Percentiles rank a stretch among this genome's conserved stretches.
These are phyloP conservation scores for Xeromyces bisporus DNA, from an alignment of 495 filamentous ascomycete genomes.

Conservation along the genomic window DNA sequence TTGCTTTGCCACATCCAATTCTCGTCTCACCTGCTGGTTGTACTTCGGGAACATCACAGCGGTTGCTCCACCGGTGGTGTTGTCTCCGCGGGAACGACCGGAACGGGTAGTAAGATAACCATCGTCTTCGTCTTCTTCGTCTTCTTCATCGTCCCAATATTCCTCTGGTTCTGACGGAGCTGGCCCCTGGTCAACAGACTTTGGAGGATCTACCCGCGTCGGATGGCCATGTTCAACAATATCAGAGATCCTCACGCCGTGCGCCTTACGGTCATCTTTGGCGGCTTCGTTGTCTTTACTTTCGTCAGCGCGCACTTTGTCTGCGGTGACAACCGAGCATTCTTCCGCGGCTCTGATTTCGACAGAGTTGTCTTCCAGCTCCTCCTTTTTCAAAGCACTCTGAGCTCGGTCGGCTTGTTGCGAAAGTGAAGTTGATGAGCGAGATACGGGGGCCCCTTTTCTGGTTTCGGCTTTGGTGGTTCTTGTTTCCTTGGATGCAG, in stretches of 20 bases:
- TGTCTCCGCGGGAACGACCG: constrained; percentile 55
- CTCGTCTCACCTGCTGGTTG: constrained; percentile 40
- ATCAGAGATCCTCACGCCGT: constrained; percentile 5
- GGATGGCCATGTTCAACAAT: constrained; percentile 2
- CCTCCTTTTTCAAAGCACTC: constrained; percentile 1
- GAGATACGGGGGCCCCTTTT: constrained; percentile 5
- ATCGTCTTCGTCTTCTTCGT: constrained; percentile 67
- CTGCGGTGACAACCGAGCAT: constrained; percentile 3
- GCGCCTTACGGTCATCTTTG: constrained; percentile 15
- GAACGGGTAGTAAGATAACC: constrained; percentile 66
- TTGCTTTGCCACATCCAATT: constrained; percentile 51
- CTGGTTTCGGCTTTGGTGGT: constrained; percentile 6
- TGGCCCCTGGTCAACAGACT: constrained; percentile 7
- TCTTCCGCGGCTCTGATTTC: constrained; percentile 8
- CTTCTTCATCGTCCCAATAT: constrained; percentile 62
- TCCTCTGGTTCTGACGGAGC: constrained; percentile 44
- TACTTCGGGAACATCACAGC: constrained; percentile 57
- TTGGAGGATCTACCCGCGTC: constrained; percentile 1
- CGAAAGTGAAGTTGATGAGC: constrained; percentile 4
- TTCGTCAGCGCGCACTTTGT: constrained; percentile 6
- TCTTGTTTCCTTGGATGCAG: constrained; percentile 23
- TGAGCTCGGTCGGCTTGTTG: constrained; percentile 4
- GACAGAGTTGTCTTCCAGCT: constrained; percentile 4
- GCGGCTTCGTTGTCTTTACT: constrained; percentile 6
- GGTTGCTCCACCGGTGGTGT: constrained; percentile 58